A percentile compares a stretch with the other conserved stretches of the same genome.
Evolutionary conservation across 352 stramenopile genomes (phyloP).

Genomic region (Phytopythium chamaehyphon): DNA sequence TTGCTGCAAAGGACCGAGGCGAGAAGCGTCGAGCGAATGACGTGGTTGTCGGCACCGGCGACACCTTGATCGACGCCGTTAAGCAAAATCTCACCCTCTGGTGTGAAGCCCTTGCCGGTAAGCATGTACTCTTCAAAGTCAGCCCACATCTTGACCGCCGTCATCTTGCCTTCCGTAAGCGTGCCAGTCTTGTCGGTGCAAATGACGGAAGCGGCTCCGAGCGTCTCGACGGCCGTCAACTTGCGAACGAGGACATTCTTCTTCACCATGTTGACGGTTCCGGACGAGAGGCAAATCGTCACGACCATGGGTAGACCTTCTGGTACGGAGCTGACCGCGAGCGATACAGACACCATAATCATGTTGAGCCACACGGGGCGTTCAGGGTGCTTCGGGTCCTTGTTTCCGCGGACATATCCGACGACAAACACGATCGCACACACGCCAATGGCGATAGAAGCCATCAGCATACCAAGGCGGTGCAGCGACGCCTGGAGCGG

Average conservation of each 20-base stretch:
- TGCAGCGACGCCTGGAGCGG: constrained; percentile 92
- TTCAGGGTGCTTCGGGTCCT: constrained; percentile 52
- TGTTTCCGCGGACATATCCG: constrained; percentile 53
- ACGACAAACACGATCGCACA: constrained; percentile 89
- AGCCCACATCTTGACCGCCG: constrained; percentile 35
- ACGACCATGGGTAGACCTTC: constrained; percentile 39
- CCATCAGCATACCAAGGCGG: constrained; percentile 91
- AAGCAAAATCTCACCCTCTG: constrained; percentile 20
- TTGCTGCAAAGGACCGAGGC: constrained; percentile 42
- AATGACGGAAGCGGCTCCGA: constrained; percentile 81
- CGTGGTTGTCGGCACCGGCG: constrained; percentile 41
- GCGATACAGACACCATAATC: constrained; percentile 87
- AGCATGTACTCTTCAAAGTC: constrained; percentile 32
- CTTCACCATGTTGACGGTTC: constrained; percentile 32
- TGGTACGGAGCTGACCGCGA: constrained; percentile 37
- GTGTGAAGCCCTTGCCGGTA: constrained; percentile 29
- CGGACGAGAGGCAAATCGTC: constrained; percentile 35
- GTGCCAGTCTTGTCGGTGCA: constrained; percentile 92
- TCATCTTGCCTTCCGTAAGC: constrained; percentile 74
- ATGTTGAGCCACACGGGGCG: constrained; percentile 85
- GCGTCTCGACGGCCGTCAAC: constrained; percentile 45
- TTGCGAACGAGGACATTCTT: constrained; percentile 56
- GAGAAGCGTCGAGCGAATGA: constrained; percentile 30
- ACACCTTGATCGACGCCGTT: constrained; percentile 16
- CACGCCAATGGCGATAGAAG: constrained; percentile 80